Conservation (phyloP, 257 asterid genomes). For the Ophiorrhiza pumila region DNA sequence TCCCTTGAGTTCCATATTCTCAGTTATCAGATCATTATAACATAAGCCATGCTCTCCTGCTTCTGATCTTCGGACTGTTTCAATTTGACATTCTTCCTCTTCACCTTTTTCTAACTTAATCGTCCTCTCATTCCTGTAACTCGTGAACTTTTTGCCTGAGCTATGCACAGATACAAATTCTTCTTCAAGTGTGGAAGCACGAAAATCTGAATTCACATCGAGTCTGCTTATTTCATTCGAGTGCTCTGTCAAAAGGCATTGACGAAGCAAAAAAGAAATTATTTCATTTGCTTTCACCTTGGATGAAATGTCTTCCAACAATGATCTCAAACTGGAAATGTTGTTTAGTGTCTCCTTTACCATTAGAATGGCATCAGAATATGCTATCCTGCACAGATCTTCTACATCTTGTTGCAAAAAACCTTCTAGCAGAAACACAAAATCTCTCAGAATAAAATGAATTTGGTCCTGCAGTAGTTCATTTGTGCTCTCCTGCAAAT, state of each 20-base stretch:
- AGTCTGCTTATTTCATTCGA: slow-evolving; percentile 25
- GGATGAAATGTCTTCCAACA: slow-evolving; percentile 46
- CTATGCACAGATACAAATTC: slow-evolving; percentile 21
- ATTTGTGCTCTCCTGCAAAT: slow-evolving; percentile 33
- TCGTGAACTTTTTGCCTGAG: slow-evolving; percentile 17
- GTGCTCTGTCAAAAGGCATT: slow-evolving; percentile 40
- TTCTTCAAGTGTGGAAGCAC: slow-evolving; percentile 30
- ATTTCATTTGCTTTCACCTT: slow-evolving; percentile 43
- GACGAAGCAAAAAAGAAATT: slow-evolving; percentile 40
- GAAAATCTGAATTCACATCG: slow-evolving; percentile 17
- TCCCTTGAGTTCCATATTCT: slow-evolving; percentile 47
- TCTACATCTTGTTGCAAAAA: slow-evolving; percentile 53
- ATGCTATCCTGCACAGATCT: slow-evolving; percentile 35
- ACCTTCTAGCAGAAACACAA: slow-evolving; percentile 47
- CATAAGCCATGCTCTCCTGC: slow-evolving; percentile 25
- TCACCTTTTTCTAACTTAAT: slow-evolving; percentile 22
- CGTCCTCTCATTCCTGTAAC: slow-evolving; percentile 19
- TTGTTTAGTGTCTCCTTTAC: slow-evolving; percentile 41
- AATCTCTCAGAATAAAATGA: slow-evolving; percentile 34
- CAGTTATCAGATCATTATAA: slow-evolving; percentile 30
- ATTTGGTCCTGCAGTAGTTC: slow-evolving; percentile 35
- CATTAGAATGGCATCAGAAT: slow-evolving; percentile 39
- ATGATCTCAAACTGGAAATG: slow-evolving; percentile 45
- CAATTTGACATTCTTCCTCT: slow-evolving; percentile 26
- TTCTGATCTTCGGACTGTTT: slow-evolving; percentile 23